Evolutionary conservation across 2,329 filamentous ascomycete species (phyloP), one percentile per base, ranked within the genome.

Genomic region (Boeremia lycopersici): DNA sequence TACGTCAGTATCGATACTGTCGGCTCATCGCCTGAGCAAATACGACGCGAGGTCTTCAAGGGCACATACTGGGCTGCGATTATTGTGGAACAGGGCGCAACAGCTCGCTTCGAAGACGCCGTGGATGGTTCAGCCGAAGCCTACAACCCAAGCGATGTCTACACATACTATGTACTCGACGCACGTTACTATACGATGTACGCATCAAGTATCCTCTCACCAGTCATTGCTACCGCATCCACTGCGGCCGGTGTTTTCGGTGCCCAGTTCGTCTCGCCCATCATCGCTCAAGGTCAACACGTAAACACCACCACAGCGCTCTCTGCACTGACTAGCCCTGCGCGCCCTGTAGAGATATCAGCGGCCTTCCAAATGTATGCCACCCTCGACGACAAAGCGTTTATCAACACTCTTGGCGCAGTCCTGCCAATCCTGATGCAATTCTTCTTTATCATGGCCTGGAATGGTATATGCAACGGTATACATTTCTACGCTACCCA

Each of bases 361-460:
- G 54, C 44, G 2, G 43, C 48, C n/a, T 40, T 43, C 7, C 54
- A 53, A 19, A 15, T 33, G 8, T 57, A 53, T 10, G 34, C n/a
- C 25, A 9, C 35, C 7, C 36, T 57, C 3, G 54, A 57, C 25
- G 48, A 57, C 17, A 57, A 53, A 47, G 54, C 40, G 6, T 57
- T 57, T 10, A 31, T 49, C 65, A 81, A 80, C 56, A 80, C 76
- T 0, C 57, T 79, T 4, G 69, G 73, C 5, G 70, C 78, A 19
- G 75, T 80, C 31, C 61, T 81, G 7, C 73, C 78, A 9, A 63
- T 80, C 10, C 74, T 81, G 30, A 77, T 78, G 55, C 74, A 81
- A 50, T 81, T 81, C 68, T 80, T 80, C 69, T 81, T 75, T 56
- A 66, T 81, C 19, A 73, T 76, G 43, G 74, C 71, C 29, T 63